Percentiles rank a stretch among this genome's conserved stretches.
phyloP scores from a whole-genome alignment of 371 early-diverging fungal genomes.

The Apophysomyces trapeziformis region DNA sequence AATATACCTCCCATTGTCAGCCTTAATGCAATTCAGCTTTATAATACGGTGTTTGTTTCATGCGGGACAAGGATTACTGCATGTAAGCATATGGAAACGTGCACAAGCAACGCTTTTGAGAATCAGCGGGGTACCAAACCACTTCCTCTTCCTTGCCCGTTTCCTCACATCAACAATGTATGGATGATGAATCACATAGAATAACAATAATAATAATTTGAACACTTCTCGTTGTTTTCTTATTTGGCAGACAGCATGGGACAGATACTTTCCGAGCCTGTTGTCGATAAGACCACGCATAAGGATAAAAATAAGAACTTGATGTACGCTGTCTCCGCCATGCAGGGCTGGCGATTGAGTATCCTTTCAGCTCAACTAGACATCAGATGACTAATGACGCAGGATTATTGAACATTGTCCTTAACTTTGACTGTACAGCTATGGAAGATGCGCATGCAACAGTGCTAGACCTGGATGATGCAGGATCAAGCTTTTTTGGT shows the following conservation, averaged over 20 bases:
- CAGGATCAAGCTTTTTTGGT: conserved; percentile 83
- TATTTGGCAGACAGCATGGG: conserved; percentile 69
- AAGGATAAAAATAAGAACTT: conserved; percentile 73
- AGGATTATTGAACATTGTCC: background rate
- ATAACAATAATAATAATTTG: too few species aligned
- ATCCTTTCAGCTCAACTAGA: conserved; percentile 29
- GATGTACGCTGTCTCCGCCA: conserved; percentile 86
- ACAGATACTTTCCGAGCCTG: conserved; percentile 95
- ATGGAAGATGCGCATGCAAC: conserved; percentile 99
- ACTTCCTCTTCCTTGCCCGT: too few species aligned
- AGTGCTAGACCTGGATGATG: conserved; percentile 66
- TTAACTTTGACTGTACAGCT: conserved; percentile 51
- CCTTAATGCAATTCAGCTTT: too few species aligned
- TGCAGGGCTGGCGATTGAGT: conserved; percentile 99
- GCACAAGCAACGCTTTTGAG: too few species aligned
- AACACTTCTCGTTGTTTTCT: background rate
- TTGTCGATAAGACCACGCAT: conserved; percentile 85
- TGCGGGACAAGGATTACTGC: too few species aligned
- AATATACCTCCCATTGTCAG: too few species aligned
- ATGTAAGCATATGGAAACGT: too few species aligned
- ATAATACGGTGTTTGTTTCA: too few species aligned
- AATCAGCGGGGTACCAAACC: too few species aligned
- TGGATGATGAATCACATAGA: too few species aligned
- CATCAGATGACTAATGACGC: background rate
- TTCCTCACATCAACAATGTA: too few species aligned